Evolutionary conservation across 2,329 filamentous ascomycete genomes (phyloP), one percentile per base, ranked within the genome.

Genomic region (Dactylellina parvicollis): DNA sequence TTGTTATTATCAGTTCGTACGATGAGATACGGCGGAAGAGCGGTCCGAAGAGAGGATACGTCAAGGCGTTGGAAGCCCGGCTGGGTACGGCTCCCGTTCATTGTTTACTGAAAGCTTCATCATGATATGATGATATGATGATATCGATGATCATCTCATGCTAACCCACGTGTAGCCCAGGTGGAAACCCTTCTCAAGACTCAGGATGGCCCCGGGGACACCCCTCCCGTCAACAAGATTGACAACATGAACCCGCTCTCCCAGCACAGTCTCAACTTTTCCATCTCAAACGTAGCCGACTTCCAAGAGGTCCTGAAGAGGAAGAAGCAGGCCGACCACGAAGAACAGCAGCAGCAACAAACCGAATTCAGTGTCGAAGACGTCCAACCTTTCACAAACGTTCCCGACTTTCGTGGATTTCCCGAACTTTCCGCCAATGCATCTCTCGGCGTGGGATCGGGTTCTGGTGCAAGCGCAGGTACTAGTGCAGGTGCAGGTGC

Each of bases 11-110:
- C n/a, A 75, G 77, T 82, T 89, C 90, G 74, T 96, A 96, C 79
- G 92, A 96, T 79, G 92, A 96, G 82, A 90, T 94, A 77, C 87
- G 93, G 80, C 91, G 92, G 82, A 96, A 96, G 86, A 96, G 92
- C 80, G 93, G 93, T 1, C 93, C 93, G 1, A 96, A 96, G 83
- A 86, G 93, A 79, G 93, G 93, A 77, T 96, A 97, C 80, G 93
- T 96, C 74, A 96, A 96, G 84, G 90, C 92, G 71, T 82, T 98
- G 77, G 95, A 98, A 81, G 93, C 96, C 80, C 87, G 95, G 80
- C 83, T 99, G 79, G 93, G 92, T 96, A 85, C 83, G 90, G 83
- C 69, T 55, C 67, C 52, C 42, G n/a, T n/a, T n/a, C n/a, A n/a
- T n/a, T 61, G 47, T 47, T 52, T 38, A 28, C 49, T 46, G 18